Base-by-base conservation (phyloP, 129 eudicot species). In the Flaveria ramosissima region DNA sequence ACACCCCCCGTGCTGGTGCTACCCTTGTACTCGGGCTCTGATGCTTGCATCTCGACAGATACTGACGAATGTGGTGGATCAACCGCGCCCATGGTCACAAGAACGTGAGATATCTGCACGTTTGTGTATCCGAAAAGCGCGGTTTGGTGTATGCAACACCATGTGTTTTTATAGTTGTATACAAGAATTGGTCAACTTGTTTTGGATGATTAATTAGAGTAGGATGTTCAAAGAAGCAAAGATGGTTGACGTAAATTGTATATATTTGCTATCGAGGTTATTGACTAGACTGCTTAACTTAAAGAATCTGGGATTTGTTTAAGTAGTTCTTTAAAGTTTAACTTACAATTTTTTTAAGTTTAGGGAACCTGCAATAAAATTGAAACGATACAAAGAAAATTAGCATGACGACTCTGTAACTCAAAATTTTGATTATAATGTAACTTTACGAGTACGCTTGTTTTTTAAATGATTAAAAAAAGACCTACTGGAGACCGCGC, bases 161-260 rank as follows among this genome's bases (percentile, higher is more conserved):
- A 26, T 15, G 14, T 48, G 11, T n/a, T 23, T 48, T 70, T 70
- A 70, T 70, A 57, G 64, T 57, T 57, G 41, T 13, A 27, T 26
- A 47, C 23, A 50, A 70, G 5, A 50, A 48, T 15, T 48, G 62
- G 75, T 70, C 75, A 70, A 70, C 26, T 23, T 47, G 20, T 69
- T 46, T 43, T 39, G 1, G 9, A 23, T 45, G 5, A 69, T 16
- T 65, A n/a, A 20, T n/a, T 41, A 61, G 2, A 1, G 62, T 70
- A 70, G 75, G 62, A 70, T 70, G 75, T 70, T 70, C 75, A 50
- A 70, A 70, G 68, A 70, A 70, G 62, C 75, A 70, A 48, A 48
- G 57, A 70, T 45, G 26, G 60, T 48, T 47, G 74, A 43, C 39
- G 17, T 62, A 5, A 1, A 13, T 62, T 62, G 4, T 10, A 59